Conservation (phyloP, 208 protist species). For the Leptomonas pyrrhocoris region DNA sequence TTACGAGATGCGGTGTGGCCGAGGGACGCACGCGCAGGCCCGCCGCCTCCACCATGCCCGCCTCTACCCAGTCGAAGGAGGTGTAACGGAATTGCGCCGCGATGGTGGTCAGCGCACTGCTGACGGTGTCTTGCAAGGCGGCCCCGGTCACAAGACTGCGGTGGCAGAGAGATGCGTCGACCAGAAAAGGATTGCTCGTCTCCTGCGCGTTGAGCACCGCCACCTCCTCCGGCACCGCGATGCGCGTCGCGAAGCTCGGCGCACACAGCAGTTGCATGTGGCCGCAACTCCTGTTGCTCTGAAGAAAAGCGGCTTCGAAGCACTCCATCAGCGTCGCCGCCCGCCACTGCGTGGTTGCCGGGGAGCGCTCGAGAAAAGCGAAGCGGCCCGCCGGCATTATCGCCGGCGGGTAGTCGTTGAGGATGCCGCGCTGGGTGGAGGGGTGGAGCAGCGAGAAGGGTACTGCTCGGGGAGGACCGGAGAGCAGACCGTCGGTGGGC, state of each 20-base stretch:
- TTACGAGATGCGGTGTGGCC: conserved; percentile 46
- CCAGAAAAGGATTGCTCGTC: conserved; percentile 78
- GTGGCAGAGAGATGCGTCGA: conserved; percentile 64
- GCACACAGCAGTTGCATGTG: conserved; percentile 30
- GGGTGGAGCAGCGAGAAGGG: conserved; percentile 30
- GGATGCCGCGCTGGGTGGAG: conserved; percentile 7
- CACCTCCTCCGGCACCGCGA: conserved; percentile 18
- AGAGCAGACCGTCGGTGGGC: conserved; percentile 18
- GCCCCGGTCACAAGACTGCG: conserved; percentile 35
- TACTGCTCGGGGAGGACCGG: conserved; percentile 25
- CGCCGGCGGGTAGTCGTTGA: conserved; percentile 26
- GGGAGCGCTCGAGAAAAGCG: conserved; percentile 22
- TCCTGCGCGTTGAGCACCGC: conserved; percentile 75
- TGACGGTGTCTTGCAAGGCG: conserved; percentile 32
- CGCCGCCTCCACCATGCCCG: neutral
- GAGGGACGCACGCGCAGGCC: conserved; percentile 7
- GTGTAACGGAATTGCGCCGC: conserved; percentile 76
- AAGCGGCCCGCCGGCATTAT: conserved; percentile 11
- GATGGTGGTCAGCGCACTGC: conserved; percentile 74
- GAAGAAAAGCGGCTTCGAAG: conserved; percentile 41
- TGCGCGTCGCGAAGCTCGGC: neutral
- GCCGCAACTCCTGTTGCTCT: neutral
- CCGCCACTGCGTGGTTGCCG: conserved; percentile 28
- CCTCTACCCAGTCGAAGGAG: conserved; percentile 70
- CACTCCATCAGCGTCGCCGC: conserved; percentile 33